Base-by-base conservation (phyloP, 805 yeast genomes). In the Kodamaea neixiangensis region DNA sequence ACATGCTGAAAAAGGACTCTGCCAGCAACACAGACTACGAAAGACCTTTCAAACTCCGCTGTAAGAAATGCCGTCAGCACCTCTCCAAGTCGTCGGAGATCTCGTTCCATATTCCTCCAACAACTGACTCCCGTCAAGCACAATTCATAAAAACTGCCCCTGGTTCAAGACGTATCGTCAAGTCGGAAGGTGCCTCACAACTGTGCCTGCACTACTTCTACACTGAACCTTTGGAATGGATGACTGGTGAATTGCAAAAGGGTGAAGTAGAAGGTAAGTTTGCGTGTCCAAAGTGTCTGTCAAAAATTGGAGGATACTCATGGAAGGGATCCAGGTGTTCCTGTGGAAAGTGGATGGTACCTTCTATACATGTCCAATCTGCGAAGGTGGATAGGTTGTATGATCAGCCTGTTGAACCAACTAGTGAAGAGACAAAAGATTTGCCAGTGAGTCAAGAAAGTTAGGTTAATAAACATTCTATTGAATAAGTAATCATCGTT, bases 251-350 rank as follows among this genome's bases (percentile, higher is more conserved):
- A 64, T 71, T 93, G 37, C 83, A 78, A 44, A 77, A 79, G 57
- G 89, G 89, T 33, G 87, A 83, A 47, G 60, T 94, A 7, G 97
- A 93, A 65, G 99, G 99, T 2, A 89, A 87, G 61, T 82, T 94
- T 41, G 66, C 71, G 9, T 94, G 99, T 66, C 94, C 94, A 2
- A 86, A 85, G 61, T 94, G 99, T 72, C 73, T 74, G 4, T 76
- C 87, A 13, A 94, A 93, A 69, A 81, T 94, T 2, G 99, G 99
- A 11, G 91, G 89, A 0, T 94, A 91, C 65, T 82, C 85, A 54
- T 94, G 99, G 99, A 88, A 85, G 61, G 99, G 99, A 0, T 83
- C 93, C 1, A 74, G 96, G 59, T 94, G 99, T 67, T 83, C 94
- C 51, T 94, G 99, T 67, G 97, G 97, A 2, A 83, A 82, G 59